Evolutionary conservation across 1,139 yeast species (phyloP).

Genomic region (Taphrina confusa): DNA sequence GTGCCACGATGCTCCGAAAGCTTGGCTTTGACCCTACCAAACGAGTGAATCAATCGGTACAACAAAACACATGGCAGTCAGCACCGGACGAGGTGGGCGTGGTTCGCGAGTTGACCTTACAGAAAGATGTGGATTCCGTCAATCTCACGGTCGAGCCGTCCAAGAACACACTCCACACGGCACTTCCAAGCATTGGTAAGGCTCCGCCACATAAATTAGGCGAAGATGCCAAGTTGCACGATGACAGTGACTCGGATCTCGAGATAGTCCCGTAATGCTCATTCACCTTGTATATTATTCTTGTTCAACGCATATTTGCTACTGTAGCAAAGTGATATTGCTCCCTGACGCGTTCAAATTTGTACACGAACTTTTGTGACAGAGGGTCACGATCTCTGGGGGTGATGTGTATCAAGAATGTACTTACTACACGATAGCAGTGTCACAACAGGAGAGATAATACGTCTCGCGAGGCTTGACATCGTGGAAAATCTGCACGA

Average conservation of each 20-base stretch:
- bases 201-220: background rate
- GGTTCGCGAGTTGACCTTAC: constrained; percentile 12
- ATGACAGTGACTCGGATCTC: constrained; percentile 22
- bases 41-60: constrained; percentile 13
- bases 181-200: background rate
- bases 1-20: constrained; percentile 19
- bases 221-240: constrained; percentile 1
- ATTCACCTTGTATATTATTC: too few species aligned
- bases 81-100: background rate
- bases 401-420: too few species aligned
- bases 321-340: too few species aligned
- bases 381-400: too few species aligned
- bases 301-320: too few species aligned
- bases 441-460: too few species aligned
- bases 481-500: too few species aligned
- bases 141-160: constrained; percentile 9
- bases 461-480: too few species aligned
- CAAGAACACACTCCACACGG: constrained; percentile 5
- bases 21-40: constrained; percentile 33
- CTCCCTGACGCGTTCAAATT: too few species aligned
- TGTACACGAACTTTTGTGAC: too few species aligned
- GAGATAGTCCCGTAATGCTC: constrained; percentile 13
- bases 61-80: background rate
- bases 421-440: too few species aligned
- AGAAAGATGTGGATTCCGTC: constrained; percentile 13